These are phyloP conservation scores for Fusarium longipes DNA, from an alignment of 2,329 filamentous ascomycete species.

Conservation along the genomic window DNA sequence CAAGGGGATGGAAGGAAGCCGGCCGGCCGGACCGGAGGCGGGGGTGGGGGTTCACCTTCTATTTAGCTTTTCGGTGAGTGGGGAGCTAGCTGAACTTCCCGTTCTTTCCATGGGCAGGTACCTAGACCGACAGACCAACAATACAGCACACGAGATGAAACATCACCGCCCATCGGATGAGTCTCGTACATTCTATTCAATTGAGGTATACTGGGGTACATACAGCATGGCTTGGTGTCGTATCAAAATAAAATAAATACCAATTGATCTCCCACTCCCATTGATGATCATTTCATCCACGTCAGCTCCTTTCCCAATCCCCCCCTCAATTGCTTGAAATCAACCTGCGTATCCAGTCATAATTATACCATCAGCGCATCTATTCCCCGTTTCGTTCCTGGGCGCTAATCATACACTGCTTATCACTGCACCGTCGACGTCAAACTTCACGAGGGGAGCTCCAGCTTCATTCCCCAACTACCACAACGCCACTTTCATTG, in stretches of 20 bases:
- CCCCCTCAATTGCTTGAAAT: neutral
- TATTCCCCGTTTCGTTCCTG: slow-evolving; percentile 35
- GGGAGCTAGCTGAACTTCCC: slow-evolving; percentile 2
- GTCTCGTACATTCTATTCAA: slow-evolving; percentile 1
- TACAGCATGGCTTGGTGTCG: neutral
- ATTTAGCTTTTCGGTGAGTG: slow-evolving; percentile 9
- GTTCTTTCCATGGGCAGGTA: neutral
- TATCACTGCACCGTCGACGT: slow-evolving; percentile 35
- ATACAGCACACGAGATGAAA: neutral
- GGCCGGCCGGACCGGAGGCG: slow-evolving; percentile 1
- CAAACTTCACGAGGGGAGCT: slow-evolving; percentile 28
- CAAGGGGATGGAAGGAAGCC: neutral
- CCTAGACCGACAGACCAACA: neutral
- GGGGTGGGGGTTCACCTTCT: slow-evolving; percentile 1
- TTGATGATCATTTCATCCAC: neutral
- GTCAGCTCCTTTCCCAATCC: slow-evolving; percentile 1
- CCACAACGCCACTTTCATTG: slow-evolving; percentile 23
- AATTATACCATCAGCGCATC: slow-evolving; percentile 21
- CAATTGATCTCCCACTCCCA: slow-evolving; percentile 3
- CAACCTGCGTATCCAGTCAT: slow-evolving; percentile 12
- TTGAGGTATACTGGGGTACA: neutral
- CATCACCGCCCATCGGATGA: neutral
- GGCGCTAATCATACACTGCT: slow-evolving; percentile 25
- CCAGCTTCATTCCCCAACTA: slow-evolving; percentile 25
- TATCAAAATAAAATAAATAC: slow-evolving; percentile 3